Conservation (phyloP, 2,329 filamentous ascomycete genomes). For the Sodiomyces alkalinus region DNA sequence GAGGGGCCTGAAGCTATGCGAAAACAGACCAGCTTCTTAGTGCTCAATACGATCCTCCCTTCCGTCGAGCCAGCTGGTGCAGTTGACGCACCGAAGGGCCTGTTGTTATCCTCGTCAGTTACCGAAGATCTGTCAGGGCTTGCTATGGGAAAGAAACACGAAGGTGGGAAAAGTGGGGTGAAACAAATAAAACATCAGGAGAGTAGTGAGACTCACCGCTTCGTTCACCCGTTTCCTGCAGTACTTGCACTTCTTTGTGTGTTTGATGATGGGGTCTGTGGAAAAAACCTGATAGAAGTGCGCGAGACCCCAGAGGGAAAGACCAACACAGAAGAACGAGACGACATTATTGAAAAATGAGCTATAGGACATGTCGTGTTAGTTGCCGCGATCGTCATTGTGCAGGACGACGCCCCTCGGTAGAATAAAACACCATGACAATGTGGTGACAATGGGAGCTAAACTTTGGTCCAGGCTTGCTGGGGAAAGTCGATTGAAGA, state of each 20-base stretch:
- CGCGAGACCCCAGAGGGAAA: constrained; percentile 50
- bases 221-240: constrained; percentile 48
- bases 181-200: too few species aligned
- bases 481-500: too few species aligned
- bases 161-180: too few species aligned
- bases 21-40: not conserved
- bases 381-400: too few species aligned
- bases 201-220: constrained; percentile 30
- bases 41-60: constrained; percentile 22
- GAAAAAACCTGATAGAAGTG: constrained; percentile 44
- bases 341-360: constrained; percentile 48
- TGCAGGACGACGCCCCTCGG: too few species aligned
- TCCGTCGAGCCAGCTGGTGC: constrained; percentile 36
- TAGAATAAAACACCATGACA: too few species aligned
- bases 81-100: constrained; percentile 31
- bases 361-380: too few species aligned
- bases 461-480: too few species aligned
- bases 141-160: too few species aligned
- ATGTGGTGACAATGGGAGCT: too few species aligned
- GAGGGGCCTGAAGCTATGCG: not conserved
- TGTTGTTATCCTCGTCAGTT: constrained; percentile 7
- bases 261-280: constrained; percentile 56
- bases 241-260: constrained; percentile 52
- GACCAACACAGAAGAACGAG: constrained; percentile 49
- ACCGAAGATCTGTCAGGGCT: not conserved